Evolutionary conservation across 768 basidiomycete genomes (phyloP), one percentile per base, ranked within the genome.

Genomic region (Termitomyces sp.): DNA sequence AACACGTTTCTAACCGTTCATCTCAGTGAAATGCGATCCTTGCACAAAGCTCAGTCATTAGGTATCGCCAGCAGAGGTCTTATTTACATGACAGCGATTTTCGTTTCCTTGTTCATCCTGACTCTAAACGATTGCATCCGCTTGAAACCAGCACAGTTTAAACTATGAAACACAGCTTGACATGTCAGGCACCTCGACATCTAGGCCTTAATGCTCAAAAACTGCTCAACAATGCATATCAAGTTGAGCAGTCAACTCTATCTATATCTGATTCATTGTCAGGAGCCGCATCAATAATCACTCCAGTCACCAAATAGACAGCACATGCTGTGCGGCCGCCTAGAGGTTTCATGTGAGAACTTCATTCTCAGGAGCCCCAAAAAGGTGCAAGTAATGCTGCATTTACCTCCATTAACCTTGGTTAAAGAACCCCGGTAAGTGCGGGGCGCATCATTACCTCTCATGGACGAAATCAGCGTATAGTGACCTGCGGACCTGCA

Each of bases 271-370:
- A 33, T 38, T 41, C 56, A 38, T 60, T 35, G 18, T 41, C 38
- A 50, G 50, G 43, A 35, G 16, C 38, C 33, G 48, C 57, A 38
- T 57, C 51, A 54, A 38, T 55, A 55, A 62, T 54, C 30, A 38
- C 16, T 5, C 43, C 35, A 23, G 18, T 12, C n/a, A 18, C 26
- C 36, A 23, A 36, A 32, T 23, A 40, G 8, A 47, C 40, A 32
- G 30, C 40, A 55, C 49, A 58, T 28, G 56, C 56, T 61, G 56
- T 62, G 43, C 49, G 46, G 28, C 32, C 43, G 55, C n/a, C 44
- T 32, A 50, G 46, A 59, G 26, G 51, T 59, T 58, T 54, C 58
- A 56, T 55, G 43, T 32, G 20, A 41, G 32, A 18, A 13, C 36
- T 53, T 12, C 50, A 41, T 52, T 56, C 14, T 32, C 30, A n/a